These are phyloP conservation scores for Hirschioporus abietinus DNA, from an alignment of 768 basidiomycete genomes.

Conservation along the genomic window DNA sequence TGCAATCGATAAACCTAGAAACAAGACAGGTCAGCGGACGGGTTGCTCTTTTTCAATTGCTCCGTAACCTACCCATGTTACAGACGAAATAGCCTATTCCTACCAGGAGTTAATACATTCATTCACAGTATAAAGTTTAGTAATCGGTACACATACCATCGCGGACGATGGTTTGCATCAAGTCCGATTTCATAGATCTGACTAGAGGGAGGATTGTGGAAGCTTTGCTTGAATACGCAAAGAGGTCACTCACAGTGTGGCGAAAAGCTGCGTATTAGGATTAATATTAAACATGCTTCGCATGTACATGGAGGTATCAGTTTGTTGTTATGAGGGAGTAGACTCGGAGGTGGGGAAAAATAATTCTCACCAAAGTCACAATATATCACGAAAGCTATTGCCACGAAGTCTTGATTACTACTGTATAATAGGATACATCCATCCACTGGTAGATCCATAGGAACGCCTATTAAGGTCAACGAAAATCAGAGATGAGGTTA, in stretches of 20 bases:
- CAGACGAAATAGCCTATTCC: neutral
- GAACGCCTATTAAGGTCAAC: neutral
- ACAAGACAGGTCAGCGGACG: neutral
- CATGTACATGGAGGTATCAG: neutral
- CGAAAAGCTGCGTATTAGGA: neutral
- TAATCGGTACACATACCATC: neutral
- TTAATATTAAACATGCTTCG: neutral
- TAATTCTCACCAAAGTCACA: neutral
- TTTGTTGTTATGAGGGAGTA: neutral
- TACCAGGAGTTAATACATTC: neutral
- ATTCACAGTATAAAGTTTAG: neutral
- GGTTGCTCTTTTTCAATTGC: neutral
- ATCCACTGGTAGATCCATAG: neutral
- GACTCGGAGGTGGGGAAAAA: neutral
- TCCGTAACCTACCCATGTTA: neutral
- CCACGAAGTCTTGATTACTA: neutral
- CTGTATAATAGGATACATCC: neutral
- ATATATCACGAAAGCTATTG: neutral
- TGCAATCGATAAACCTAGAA: neutral
- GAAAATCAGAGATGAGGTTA: neutral
- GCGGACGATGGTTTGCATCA: neutral
- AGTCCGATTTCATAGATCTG: neutral
- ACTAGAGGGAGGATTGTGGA: neutral
- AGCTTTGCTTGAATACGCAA: neutral
- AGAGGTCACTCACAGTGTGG: neutral